phyloP scores from a whole-genome alignment of 2,329 filamentous ascomycete genomes.

The Arachnomyces sp. region DNA sequence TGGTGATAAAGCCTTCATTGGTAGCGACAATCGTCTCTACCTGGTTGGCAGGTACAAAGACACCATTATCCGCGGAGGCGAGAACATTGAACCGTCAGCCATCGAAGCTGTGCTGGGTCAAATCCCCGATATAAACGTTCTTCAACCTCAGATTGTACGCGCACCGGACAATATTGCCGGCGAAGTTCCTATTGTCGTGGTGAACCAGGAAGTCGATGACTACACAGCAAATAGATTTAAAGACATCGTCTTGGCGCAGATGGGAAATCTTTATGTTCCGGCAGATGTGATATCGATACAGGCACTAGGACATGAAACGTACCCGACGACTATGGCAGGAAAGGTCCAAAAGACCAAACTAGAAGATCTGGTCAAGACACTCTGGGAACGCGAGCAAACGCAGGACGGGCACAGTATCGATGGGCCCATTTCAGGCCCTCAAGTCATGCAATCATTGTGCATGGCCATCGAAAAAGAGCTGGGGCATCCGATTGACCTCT shows the following conservation, averaged over 20 bases:
- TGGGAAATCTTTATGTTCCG: slow-evolving; percentile 11
- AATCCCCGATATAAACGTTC: not conserved
- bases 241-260: slow-evolving; percentile 5
- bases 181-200: slow-evolving; percentile 1
- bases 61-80: slow-evolving; percentile 14
- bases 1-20: slow-evolving; percentile 13
- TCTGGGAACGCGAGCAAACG: too few relatives aligned
- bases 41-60: slow-evolving; percentile 14
- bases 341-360: too few relatives aligned
- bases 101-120: slow-evolving; percentile 8
- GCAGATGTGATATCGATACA: slow-evolving; percentile 8
- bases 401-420: too few relatives aligned
- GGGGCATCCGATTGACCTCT: too few relatives aligned
- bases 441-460: too few relatives aligned
- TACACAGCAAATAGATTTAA: slow-evolving; percentile 1
- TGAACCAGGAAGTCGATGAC: not conserved
- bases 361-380: too few relatives aligned
- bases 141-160: slow-evolving; percentile 1
- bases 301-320: slow-evolving; percentile 4
- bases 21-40: slow-evolving; percentile 10
- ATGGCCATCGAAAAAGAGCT: too few relatives aligned
- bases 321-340: too few relatives aligned
- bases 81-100: slow-evolving; percentile 14
- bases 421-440: too few relatives aligned
- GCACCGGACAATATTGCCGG: slow-evolving; percentile 1